Evolutionary conservation across 2,329 filamentous ascomycete species (phyloP).

Genomic region (Spiromastix sp.): DNA sequence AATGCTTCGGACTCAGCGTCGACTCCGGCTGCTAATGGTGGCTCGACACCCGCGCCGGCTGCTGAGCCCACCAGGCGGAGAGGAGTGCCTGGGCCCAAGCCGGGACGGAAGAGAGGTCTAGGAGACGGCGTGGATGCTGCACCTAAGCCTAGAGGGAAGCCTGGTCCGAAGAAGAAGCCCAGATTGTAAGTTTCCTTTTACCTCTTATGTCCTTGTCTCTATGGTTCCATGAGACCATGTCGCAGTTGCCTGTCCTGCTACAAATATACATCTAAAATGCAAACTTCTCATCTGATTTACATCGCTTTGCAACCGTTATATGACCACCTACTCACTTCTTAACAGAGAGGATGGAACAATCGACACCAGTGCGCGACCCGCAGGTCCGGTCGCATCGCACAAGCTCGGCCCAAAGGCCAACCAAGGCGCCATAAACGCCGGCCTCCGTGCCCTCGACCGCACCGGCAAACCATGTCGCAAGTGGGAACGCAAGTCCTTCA

Average conservation of each 20-base stretch:
- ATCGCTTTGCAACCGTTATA: no score
- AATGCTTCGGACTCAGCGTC: constrained; percentile 31
- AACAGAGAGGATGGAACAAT: constrained; percentile 41
- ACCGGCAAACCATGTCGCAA: constrained; percentile 84
- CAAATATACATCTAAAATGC: no score
- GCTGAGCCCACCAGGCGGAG: constrained; percentile 59
- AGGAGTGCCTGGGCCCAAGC: constrained; percentile 58
- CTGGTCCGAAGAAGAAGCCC: constrained; percentile 93
- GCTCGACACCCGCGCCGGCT: constrained; percentile 19
- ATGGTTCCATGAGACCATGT: neutral
- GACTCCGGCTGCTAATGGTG: constrained; percentile 29
- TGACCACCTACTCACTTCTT: constrained; percentile 9
- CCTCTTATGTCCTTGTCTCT: constrained; percentile 6
- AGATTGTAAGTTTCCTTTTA: constrained; percentile 71
- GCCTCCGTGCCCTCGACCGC: constrained; percentile 84
- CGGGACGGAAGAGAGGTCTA: constrained; percentile 49
- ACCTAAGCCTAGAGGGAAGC: constrained; percentile 71
- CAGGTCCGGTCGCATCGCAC: constrained; percentile 45
- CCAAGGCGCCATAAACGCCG: constrained; percentile 93
- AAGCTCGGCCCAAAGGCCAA: constrained; percentile 96
- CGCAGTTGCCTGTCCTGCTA: no score
- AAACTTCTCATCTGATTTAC: no score
- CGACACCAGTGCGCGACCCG: constrained; percentile 28
- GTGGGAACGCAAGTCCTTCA: constrained; percentile 76
- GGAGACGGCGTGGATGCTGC: constrained; percentile 45